A percentile compares a stretch with the other conserved stretches of the same genome.
These are phyloP conservation scores for Penicillium sp. DNA, from an alignment of 2,329 filamentous ascomycete species.

Conservation along the genomic window DNA sequence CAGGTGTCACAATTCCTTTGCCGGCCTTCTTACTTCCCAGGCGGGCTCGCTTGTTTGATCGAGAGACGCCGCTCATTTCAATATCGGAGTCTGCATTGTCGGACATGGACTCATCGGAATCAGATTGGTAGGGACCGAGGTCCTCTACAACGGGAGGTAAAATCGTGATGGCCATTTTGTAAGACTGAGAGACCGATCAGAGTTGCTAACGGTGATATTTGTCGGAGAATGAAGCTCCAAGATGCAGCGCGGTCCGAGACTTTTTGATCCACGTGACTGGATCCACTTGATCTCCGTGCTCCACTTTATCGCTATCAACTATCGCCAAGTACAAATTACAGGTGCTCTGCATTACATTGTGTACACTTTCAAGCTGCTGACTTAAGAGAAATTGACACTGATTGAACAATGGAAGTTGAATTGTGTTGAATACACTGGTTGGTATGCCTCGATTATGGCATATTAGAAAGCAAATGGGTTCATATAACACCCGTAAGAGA, in stretches of 20 bases:
- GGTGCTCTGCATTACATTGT: no score
- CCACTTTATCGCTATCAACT: background rate
- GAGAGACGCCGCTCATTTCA: conserved; percentile 30
- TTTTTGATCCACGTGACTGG: conserved; percentile 18
- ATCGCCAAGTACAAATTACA: background rate
- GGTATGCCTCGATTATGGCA: background rate
- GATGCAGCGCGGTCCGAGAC: conserved; percentile 8
- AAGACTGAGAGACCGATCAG: background rate
- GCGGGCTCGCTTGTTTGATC: conserved; percentile 40
- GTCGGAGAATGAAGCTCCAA: background rate
- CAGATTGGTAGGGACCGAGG: conserved; percentile 30
- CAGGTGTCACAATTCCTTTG: conserved; percentile 75
- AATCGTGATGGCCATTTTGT: conserved; percentile 60
- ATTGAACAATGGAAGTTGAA: background rate
- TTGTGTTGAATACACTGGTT: no score
- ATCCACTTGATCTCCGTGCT: conserved; percentile 7
- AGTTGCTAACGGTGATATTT: background rate
- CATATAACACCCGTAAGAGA: background rate
- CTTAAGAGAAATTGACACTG: background rate
- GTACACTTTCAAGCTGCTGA: background rate
- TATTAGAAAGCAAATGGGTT: background rate
- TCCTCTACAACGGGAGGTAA: conserved; percentile 50
- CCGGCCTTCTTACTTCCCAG: conserved; percentile 26
- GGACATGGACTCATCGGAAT: conserved; percentile 53
- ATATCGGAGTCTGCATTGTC: conserved; percentile 48